Conservation (phyloP, 2,329 filamentous ascomycete species). For the Fusarium redolens region DNA sequence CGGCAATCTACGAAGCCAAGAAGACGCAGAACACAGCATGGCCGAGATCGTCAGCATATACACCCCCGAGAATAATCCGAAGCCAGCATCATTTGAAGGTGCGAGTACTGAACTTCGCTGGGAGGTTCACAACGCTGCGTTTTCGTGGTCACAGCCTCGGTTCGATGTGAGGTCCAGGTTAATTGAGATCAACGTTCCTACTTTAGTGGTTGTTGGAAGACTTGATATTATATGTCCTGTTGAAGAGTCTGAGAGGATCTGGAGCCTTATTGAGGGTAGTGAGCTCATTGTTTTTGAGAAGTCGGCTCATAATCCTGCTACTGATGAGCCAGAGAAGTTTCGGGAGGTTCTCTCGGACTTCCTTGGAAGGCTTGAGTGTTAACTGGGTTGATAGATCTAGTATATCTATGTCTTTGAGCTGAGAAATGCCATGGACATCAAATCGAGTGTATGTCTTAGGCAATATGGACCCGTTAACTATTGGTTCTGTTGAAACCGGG, state of each 20-base stretch:
- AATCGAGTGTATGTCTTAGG: neutral
- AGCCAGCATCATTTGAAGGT: neutral
- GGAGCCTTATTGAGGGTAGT: neutral
- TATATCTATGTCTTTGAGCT: neutral
- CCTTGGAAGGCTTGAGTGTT: neutral
- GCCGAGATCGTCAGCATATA: conserved; percentile 13
- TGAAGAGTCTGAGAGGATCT: conserved; percentile 9
- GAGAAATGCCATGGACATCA: fast-evolving
- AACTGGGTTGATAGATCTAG: fast-evolving
- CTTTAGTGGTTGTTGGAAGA: conserved; percentile 1
- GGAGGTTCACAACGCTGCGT: conserved; percentile 16
- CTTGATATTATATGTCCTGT: conserved; percentile 8
- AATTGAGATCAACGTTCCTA: neutral
- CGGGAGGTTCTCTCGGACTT: neutral
- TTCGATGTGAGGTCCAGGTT: conserved; percentile 5
- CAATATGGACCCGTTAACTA: neutral
- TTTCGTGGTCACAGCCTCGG: conserved; percentile 6
- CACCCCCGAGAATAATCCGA: neutral
- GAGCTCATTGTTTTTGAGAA: conserved; percentile 12
- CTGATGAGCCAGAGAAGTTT: conserved; percentile 8
- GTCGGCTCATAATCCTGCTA: conserved; percentile 9
- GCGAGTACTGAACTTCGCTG: neutral
- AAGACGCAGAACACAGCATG: neutral
- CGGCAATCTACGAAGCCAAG: neutral
- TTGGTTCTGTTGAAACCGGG: neutral